A percentile compares a stretch with the other conserved stretches of the same genome.
phyloP scores from a whole-genome alignment of 176 grass and related monocot species.

The Tillandsia leiboldiana region DNA sequence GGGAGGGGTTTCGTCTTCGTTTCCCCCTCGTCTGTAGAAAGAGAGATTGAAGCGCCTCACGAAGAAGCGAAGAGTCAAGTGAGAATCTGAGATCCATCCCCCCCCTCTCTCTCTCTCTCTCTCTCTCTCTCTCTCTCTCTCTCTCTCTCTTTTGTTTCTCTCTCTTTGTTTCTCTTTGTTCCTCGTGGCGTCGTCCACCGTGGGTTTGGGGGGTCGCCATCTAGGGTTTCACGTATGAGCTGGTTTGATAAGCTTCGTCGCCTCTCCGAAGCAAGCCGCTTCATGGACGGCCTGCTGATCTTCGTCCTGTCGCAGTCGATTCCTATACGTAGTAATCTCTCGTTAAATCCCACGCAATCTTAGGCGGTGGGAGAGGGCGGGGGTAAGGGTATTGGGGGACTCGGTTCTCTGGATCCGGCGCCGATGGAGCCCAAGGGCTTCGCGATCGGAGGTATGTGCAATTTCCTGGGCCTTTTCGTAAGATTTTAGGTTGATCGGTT shows the following conservation, averaged over 20 bases:
- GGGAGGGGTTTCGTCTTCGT: not conserved
- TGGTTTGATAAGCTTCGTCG: conserved; percentile 50
- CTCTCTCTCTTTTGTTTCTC: not conserved
- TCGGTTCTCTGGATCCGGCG: not conserved
- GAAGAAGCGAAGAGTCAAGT: not conserved
- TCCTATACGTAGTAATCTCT: conserved; percentile 76
- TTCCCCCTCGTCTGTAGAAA: not conserved
- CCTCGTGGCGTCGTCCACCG: not conserved
- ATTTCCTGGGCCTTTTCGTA: not conserved
- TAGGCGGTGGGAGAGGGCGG: conserved; percentile 13
- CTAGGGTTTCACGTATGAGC: conserved; percentile 65
- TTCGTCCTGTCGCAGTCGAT: conserved; percentile 90
- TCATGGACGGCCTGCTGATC: conserved; percentile 95
- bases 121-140: not conserved
- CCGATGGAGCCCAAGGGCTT: not conserved
- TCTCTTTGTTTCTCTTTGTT: conserved; percentile 3
- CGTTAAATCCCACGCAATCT: conserved; percentile 27
- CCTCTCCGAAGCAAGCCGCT: conserved; percentile 28
- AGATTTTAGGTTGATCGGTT: not conserved
- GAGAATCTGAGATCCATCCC: not conserved
- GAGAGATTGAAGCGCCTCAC: not conserved
- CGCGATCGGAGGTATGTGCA: not conserved
- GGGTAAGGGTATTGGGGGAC: not conserved
- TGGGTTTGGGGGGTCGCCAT: conserved; percentile 34
- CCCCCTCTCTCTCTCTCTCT: not conserved